Evolutionary conservation across 139 green algal species (phyloP).

Genomic region (Micromonas commoda): DNA sequence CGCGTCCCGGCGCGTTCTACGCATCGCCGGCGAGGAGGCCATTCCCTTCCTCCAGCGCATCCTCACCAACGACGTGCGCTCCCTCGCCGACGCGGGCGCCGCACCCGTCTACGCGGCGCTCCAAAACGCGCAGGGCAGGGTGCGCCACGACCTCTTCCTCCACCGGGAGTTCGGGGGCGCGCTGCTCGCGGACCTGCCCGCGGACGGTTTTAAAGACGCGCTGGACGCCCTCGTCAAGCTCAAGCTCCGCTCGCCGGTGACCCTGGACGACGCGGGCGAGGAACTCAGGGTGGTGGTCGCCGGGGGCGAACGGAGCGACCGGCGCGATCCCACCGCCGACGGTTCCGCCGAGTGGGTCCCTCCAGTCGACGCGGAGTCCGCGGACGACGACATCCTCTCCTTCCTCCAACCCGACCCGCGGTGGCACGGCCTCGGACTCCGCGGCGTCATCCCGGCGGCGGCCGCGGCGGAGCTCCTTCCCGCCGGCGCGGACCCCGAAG

Average conservation of each 20-base stretch:
- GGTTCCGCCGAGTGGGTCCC: too few species aligned
- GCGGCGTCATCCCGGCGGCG: neutral
- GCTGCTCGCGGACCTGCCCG: conserved; percentile 14
- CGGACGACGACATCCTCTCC: too few species aligned
- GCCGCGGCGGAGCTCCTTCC: neutral
- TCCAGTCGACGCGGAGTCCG: too few species aligned
- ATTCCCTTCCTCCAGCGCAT: conserved; percentile 26
- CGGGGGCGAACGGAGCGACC: neutral
- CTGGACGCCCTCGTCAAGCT: neutral
- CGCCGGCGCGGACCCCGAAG: neutral
- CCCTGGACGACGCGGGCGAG: neutral
- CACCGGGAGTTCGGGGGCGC: neutral
- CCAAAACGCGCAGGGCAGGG: conserved; percentile 21
- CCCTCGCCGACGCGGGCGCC: neutral
- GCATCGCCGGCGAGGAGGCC: conserved; percentile 18
- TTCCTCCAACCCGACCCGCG: neutral
- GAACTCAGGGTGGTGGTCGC: neutral
- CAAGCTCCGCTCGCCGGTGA: neutral
- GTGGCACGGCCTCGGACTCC: neutral
- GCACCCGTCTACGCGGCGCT: conserved; percentile 24
- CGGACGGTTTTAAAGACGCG: neutral
- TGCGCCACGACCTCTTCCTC: conserved; percentile 30
- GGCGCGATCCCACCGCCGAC: neutral
- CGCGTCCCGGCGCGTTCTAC: conserved; percentile 5
- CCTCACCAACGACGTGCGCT: conserved; percentile 26